Evolutionary conservation across 176 grass and related monocot genomes (phyloP).

Genomic region (Hsuehochloa calcarea): DNA sequence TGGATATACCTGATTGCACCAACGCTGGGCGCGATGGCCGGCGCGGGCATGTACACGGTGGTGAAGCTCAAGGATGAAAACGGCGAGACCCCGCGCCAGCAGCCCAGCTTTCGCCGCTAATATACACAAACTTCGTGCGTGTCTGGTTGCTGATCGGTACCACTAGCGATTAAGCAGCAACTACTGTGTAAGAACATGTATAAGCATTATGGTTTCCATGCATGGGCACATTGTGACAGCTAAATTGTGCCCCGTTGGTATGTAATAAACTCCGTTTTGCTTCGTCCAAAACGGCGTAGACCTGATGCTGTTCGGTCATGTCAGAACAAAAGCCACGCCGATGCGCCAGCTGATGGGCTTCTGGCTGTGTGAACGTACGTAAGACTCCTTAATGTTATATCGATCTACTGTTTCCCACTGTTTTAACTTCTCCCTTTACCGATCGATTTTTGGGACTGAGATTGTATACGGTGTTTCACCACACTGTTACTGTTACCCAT

Average conservation of each 20-base stretch:
- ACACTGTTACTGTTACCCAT: background rate
- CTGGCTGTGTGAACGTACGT: background rate
- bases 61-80: slow-evolving; percentile 81
- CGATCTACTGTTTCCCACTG: background rate
- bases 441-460: background rate
- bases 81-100: slow-evolving; percentile 55
- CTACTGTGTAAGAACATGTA: background rate
- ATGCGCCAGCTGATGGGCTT: slow-evolving; percentile 23
- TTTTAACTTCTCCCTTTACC: background rate
- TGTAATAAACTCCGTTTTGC: slow-evolving; percentile 49
- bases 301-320: background rate
- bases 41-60: slow-evolving; percentile 67
- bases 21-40: slow-evolving; percentile 67
- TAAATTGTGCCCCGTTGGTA: background rate
- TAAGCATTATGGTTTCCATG: background rate
- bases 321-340: slow-evolving; percentile 17
- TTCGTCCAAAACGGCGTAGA: slow-evolving; percentile 44
- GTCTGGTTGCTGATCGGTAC: background rate
- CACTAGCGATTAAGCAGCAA: background rate
- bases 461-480: background rate
- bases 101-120: slow-evolving; percentile 84
- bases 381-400: background rate
- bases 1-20: slow-evolving; percentile 96
- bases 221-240: background rate
- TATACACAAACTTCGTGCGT: background rate